These are phyloP conservation scores for Moelleriella libera DNA, from an alignment of 2,329 filamentous ascomycete genomes.

Conservation along the genomic window DNA sequence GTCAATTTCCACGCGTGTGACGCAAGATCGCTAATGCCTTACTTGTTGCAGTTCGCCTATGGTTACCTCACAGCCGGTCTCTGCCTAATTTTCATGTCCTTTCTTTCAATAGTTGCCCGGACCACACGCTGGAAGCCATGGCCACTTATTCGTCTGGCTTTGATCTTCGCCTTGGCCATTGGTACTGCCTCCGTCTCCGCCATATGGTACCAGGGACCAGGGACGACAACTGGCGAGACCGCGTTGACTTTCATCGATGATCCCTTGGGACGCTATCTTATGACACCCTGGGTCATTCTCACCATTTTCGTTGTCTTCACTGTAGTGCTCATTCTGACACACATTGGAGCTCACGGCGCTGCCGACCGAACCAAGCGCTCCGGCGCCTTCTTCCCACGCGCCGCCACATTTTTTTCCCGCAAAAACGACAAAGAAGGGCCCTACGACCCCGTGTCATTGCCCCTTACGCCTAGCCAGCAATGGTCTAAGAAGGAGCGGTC, in stretches of 20 bases:
- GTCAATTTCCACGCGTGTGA: background rate
- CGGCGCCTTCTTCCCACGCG: conserved; percentile 1
- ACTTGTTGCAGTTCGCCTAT: conserved; percentile 16
- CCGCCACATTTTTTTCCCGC: background rate
- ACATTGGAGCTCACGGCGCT: conserved; percentile 11
- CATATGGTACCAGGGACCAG: conserved; percentile 10
- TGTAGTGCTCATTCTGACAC: conserved; percentile 17
- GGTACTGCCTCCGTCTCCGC: conserved; percentile 13
- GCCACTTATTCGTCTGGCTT: conserved; percentile 14
- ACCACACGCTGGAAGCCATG: conserved; percentile 16
- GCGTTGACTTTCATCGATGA: background rate
- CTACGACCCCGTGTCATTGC: conserved; percentile 5
- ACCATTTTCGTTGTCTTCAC: conserved; percentile 19
- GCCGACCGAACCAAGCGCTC: conserved; percentile 1
- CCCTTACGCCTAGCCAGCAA: background rate
- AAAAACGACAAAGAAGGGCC: conserved; percentile 1
- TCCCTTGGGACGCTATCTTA: conserved; percentile 9
- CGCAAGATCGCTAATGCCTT: background rate
- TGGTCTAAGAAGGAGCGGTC: background rate
- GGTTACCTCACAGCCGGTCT: conserved; percentile 18
- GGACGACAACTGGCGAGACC: background rate
- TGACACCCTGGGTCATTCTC: conserved; percentile 17
- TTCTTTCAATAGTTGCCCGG: conserved; percentile 16
- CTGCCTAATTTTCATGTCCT: conserved; percentile 16
- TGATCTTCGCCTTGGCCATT: conserved; percentile 15